A percentile compares a stretch with the other conserved stretches of the same genome.
Conservation (phyloP, 495 filamentous ascomycete species). For the Trichocladium antarcticum region DNA sequence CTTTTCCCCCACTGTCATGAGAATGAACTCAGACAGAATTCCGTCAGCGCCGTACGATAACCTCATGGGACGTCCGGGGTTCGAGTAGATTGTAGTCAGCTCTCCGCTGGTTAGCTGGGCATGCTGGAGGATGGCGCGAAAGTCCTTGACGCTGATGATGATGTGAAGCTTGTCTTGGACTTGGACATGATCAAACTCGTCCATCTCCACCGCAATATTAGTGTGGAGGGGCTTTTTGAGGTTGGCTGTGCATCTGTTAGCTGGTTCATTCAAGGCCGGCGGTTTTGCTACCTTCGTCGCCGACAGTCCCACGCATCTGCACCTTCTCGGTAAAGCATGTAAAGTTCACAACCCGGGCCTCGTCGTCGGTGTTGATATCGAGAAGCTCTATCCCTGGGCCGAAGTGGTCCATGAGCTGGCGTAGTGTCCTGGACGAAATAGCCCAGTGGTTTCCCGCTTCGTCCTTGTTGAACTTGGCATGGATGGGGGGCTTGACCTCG, state of each 20-base stretch:
- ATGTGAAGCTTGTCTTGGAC: slow-evolving; percentile 71
- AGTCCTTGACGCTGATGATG: slow-evolving; percentile 86
- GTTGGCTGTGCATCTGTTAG: slow-evolving; percentile 49
- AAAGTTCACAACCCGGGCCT: slow-evolving; percentile 49
- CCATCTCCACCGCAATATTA: slow-evolving; percentile 71
- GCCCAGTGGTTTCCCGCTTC: slow-evolving; percentile 65
- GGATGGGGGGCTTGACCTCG: slow-evolving; percentile 67
- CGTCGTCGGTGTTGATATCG: slow-evolving; percentile 65
- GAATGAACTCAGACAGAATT: slow-evolving; percentile 71
- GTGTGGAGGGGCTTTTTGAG: slow-evolving; percentile 92
- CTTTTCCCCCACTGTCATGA: slow-evolving; percentile 88
- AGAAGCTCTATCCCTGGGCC: slow-evolving; percentile 82
- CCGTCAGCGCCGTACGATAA: slow-evolving; percentile 65
- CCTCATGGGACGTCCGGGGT: slow-evolving; percentile 72
- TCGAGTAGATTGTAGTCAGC: slow-evolving; percentile 67
- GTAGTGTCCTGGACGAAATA: slow-evolving; percentile 61
- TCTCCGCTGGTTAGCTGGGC: slow-evolving; percentile 62
- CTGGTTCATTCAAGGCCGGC: background rate
- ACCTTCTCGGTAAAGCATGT: slow-evolving; percentile 94
- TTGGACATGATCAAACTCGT: slow-evolving; percentile 74
- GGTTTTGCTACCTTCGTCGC: slow-evolving; percentile 55
- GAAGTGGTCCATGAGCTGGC: slow-evolving; percentile 85
- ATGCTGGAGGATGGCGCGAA: slow-evolving; percentile 78
- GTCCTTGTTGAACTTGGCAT: slow-evolving; percentile 72
- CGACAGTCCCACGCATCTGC: slow-evolving; percentile 41